phyloP scores from a whole-genome alignment of 2,329 filamentous ascomycete species.

The Elsinoe perseae region DNA sequence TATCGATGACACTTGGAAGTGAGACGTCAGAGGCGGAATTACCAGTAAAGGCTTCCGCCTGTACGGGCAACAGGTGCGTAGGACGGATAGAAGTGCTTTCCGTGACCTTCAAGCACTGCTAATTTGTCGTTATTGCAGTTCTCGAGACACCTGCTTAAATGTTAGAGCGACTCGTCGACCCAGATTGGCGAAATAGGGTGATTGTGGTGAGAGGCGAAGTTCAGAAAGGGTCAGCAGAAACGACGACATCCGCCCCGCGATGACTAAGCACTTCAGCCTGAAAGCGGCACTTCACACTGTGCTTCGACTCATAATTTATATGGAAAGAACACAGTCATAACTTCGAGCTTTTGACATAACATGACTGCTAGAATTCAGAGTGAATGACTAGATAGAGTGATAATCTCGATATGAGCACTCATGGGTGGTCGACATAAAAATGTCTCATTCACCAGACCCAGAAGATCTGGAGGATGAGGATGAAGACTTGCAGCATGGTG shows the following conservation, averaged over 20 bases:
- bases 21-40: neutral
- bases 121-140: neutral
- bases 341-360: no score
- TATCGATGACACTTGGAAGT: neutral
- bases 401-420: neutral
- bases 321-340: no score
- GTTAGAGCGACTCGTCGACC: neutral
- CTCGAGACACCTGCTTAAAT: neutral
- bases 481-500: slow-evolving; percentile 1
- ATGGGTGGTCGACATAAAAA: neutral
- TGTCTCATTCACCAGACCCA: slow-evolving; percentile 4
- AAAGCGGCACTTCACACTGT: neutral
- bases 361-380: no score
- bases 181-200: neutral
- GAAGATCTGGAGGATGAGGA: slow-evolving; percentile 13
- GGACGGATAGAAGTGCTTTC: neutral
- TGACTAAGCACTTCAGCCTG: neutral
- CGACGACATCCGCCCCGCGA: neutral
- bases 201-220: slow-evolving; percentile 11
- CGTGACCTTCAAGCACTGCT: neutral
- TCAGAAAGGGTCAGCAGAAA: slow-evolving; percentile 7
- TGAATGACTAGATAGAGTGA: neutral
- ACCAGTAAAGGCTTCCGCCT: slow-evolving; percentile 13
- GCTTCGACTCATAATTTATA: neutral
- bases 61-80: neutral